phyloP scores from a whole-genome alignment of 768 basidiomycete species.

The Auricularia cornea region DNA sequence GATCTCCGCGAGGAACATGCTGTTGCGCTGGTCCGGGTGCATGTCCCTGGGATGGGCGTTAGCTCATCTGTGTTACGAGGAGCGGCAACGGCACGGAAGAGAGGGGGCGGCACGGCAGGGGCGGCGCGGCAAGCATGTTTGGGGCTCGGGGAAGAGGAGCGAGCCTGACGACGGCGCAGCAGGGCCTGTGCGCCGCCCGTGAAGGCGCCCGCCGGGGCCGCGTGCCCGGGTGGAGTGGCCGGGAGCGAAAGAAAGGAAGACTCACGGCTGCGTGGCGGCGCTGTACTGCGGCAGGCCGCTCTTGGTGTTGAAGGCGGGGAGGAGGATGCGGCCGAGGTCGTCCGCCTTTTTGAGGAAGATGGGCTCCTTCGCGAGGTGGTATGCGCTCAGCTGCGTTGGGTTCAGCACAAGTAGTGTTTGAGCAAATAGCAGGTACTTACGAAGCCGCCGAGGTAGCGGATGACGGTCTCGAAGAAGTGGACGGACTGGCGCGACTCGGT shows the following conservation, averaged over 20 bases:
- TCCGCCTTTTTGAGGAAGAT: slow-evolving; percentile 9
- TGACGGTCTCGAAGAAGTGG: slow-evolving; percentile 30
- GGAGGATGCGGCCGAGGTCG: slow-evolving; percentile 6
- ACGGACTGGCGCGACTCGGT: slow-evolving; percentile 1
- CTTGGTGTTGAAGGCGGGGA: slow-evolving; percentile 7
- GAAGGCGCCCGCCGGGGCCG: too few relatives aligned
- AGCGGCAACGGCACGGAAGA: too few relatives aligned
- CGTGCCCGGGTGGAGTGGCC: too few relatives aligned
- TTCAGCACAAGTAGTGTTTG: too few relatives aligned
- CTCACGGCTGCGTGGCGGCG: slow-evolving; percentile 5
- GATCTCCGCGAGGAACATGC: not conserved
- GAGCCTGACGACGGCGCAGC: too few relatives aligned
- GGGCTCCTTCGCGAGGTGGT: slow-evolving; percentile 8
- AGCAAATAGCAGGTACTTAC: not conserved
- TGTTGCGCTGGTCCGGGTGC: not conserved
- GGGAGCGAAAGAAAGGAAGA: not conserved
- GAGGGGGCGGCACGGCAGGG: too few relatives aligned
- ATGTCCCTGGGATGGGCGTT: not conserved
- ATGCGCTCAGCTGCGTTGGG: slow-evolving; percentile 5
- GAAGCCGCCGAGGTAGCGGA: slow-evolving; percentile 38
- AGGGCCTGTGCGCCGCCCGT: too few relatives aligned
- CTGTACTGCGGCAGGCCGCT: slow-evolving; percentile 8
- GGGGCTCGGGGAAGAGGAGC: too few relatives aligned
- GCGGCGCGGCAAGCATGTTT: too few relatives aligned
- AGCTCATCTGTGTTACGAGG: not conserved